Percentiles rank a stretch among this genome's conserved stretches.
Evolutionary conservation across 176 grass and related monocot species (phyloP).

Genomic region (Rhynchospora pubera): DNA sequence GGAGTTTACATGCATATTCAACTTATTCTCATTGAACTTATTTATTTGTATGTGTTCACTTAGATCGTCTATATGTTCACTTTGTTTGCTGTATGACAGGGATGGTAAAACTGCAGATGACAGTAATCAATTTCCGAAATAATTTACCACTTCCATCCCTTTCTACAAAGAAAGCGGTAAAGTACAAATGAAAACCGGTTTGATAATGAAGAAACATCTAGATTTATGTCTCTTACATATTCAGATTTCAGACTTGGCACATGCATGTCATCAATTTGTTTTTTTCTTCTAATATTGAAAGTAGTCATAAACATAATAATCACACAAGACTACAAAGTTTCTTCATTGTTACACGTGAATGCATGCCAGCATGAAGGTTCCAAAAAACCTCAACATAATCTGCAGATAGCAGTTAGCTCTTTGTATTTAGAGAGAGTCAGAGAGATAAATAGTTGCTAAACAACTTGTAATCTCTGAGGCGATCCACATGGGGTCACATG

Average conservation of each 20-base stretch:
- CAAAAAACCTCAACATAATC: constrained; percentile 29
- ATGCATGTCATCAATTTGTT: constrained; percentile 1
- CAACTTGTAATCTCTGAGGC: not conserved
- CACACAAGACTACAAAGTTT: constrained; percentile 26
- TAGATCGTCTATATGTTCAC: too few relatives aligned
- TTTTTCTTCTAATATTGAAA: not conserved
- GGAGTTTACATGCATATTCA: too few relatives aligned
- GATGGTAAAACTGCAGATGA: too few relatives aligned
- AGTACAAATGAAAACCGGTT: not conserved
- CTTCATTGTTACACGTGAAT: constrained; percentile 65
- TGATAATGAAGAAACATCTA: constrained; percentile 7
- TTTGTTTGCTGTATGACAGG: too few relatives aligned
- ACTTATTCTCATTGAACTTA: too few relatives aligned
- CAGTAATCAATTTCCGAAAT: too few relatives aligned
- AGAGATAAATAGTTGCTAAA: not conserved
- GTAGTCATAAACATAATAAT: not conserved
- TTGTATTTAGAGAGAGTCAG: not conserved
- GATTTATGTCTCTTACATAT: not conserved
- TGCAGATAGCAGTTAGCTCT: constrained; percentile 25
- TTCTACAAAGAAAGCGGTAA: not conserved
- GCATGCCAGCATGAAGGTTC: constrained; percentile 68
- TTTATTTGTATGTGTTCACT: too few relatives aligned
- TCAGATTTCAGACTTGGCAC: constrained; percentile 13
- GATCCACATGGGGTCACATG: constrained; percentile 19
- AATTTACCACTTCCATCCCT: too few relatives aligned